These are phyloP conservation scores for Fallopia convolvulus DNA, from an alignment of 148 eudicot species.

Conservation along the genomic window DNA sequence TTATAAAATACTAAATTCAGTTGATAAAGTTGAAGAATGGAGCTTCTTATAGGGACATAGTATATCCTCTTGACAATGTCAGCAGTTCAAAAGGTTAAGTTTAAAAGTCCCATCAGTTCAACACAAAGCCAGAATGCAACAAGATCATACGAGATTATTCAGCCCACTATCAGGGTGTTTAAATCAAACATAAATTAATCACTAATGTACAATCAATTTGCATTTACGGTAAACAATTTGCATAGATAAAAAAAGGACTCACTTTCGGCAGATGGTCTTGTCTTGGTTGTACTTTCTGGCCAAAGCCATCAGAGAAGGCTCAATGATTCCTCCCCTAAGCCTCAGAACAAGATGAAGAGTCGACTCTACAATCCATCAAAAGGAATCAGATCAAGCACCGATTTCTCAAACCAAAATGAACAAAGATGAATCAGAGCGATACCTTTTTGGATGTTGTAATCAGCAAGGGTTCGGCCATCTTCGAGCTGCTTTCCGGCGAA, in stretches of 20 bases:
- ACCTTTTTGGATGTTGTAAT: constrained; percentile 37
- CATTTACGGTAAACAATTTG: neutral
- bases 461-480: constrained; percentile 33
- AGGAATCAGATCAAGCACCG: neutral
- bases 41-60: constrained; percentile 10
- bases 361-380: constrained; percentile 22
- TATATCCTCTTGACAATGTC: constrained; percentile 13
- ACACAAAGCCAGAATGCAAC: neutral
- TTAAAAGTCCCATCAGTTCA: constrained; percentile 1
- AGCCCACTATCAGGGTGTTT: neutral
- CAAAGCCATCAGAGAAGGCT: constrained; percentile 46
- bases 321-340: constrained; percentile 47
- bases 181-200: neutral
- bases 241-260: constrained; percentile 6
- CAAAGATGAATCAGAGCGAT: neutral
- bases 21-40: constrained; percentile 22
- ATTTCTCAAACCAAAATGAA: neutral
- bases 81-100: constrained; percentile 12
- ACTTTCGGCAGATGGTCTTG: constrained; percentile 51
- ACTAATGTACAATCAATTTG: neutral
- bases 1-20: constrained; percentile 1
- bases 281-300: constrained; percentile 45
- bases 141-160: neutral
- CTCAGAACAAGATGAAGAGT: constrained; percentile 46
- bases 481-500: constrained; percentile 28